Percentiles rank a stretch among this genome's conserved stretches.
Evolutionary conservation across 345 rosid genomes (phyloP).

Genomic region (Eucalyptus coolabah): DNA sequence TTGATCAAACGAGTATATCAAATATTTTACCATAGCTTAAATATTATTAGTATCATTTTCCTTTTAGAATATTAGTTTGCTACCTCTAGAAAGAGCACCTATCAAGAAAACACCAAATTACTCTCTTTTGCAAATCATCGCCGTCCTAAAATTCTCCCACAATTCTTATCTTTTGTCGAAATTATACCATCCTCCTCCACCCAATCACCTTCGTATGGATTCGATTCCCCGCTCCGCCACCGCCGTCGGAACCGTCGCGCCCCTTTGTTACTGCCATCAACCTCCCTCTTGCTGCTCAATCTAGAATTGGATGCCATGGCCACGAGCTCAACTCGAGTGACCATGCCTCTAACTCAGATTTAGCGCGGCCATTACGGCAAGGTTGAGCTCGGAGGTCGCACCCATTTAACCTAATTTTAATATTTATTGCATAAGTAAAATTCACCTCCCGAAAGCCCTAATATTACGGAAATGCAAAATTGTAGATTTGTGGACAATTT

Average conservation of each 20-base stretch:
- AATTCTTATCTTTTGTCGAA: background rate
- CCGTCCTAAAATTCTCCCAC: background rate
- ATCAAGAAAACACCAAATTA: background rate
- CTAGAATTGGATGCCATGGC: background rate
- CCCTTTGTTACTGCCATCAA: background rate
- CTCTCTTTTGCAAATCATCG: background rate
- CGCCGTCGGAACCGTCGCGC: rapidly evolving
- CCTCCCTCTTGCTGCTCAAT: background rate
- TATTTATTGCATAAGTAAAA: background rate
- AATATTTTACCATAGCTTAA: background rate
- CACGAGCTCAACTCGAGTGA: background rate
- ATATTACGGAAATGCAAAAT: background rate
- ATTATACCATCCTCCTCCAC: background rate
- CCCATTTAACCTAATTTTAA: background rate
- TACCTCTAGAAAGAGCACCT: background rate
- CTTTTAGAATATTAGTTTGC: background rate
- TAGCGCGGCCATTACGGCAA: background rate
- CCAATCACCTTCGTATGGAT: background rate
- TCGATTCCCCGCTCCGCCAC: background rate
- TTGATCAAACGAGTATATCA: background rate
- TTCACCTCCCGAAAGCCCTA: background rate
- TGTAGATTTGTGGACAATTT: background rate
- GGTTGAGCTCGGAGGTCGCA: background rate
- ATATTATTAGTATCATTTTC: background rate
- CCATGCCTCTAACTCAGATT: background rate